phyloP scores from a whole-genome alignment of 139 green algal genomes.

The Chlorella vulgaris region DNA sequence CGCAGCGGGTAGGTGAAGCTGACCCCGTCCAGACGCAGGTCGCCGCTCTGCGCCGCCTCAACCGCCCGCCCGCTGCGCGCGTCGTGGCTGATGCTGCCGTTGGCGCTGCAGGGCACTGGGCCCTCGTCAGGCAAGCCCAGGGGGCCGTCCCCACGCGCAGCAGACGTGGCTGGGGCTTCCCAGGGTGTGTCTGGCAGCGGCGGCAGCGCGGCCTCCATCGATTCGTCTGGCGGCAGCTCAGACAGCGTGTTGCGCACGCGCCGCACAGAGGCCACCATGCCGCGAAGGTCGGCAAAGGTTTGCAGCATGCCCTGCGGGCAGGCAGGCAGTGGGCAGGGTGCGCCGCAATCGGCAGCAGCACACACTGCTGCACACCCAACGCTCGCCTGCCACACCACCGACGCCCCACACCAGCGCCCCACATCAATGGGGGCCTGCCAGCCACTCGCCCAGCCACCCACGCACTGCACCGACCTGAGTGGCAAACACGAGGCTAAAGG shows the following conservation, averaged over 20 bases:
- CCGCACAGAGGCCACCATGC: slow-evolving; percentile 58
- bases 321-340: neutral
- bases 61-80: slow-evolving; percentile 14
- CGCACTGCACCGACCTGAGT: slow-evolving; percentile 54
- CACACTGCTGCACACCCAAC: neutral
- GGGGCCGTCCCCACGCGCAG: neutral
- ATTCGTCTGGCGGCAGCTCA: slow-evolving; percentile 65
- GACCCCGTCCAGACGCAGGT: slow-evolving; percentile 71
- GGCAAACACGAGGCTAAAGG: slow-evolving; percentile 88
- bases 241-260: slow-evolving; percentile 63
- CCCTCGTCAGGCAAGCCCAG: neutral
- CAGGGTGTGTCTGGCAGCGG: slow-evolving; percentile 43
- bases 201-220: slow-evolving; percentile 80
- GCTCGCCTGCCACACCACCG: no score
- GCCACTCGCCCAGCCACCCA: neutral
- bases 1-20: slow-evolving; percentile 80
- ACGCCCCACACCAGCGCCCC: no score
- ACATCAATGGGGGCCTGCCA: no score
- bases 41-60: slow-evolving; percentile 47
- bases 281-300: slow-evolving; percentile 75
- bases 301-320: slow-evolving; percentile 69
- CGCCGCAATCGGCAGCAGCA: neutral
- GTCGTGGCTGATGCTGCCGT: neutral
- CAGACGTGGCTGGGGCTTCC: neutral
- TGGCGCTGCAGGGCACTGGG: neutral